Evolutionary conservation across 2,329 filamentous ascomycete genomes (phyloP).

Genomic region (Nectriaceae sp.): DNA sequence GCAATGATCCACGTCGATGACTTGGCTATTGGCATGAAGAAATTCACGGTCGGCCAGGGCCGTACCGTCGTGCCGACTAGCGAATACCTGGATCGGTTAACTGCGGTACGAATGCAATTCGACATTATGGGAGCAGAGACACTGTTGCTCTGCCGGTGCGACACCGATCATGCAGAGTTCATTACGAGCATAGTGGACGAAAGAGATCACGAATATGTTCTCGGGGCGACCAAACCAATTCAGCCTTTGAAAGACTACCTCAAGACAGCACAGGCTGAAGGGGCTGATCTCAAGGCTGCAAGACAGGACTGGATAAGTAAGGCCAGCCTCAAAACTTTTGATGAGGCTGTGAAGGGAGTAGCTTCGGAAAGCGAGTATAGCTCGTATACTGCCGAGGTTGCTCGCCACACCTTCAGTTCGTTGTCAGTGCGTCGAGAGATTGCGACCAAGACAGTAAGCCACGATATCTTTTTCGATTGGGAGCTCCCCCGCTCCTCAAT

Average conservation of each 20-base stretch:
- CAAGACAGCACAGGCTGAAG: slow-evolving; percentile 17
- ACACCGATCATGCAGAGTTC: slow-evolving; percentile 39
- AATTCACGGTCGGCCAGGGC: slow-evolving; percentile 43
- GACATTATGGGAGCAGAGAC: slow-evolving; percentile 44
- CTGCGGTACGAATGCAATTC: slow-evolving; percentile 39
- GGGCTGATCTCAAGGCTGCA: slow-evolving; percentile 27
- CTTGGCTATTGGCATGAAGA: slow-evolving; percentile 44
- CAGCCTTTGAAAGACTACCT: slow-evolving; percentile 2
- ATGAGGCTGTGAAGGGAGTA: slow-evolving; percentile 34
- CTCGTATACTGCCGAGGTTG: slow-evolving; percentile 18
- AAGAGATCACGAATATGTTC: slow-evolving; percentile 40
- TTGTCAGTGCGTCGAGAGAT: slow-evolving; percentile 15
- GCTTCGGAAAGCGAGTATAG: slow-evolving; percentile 29
- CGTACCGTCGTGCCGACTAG: slow-evolving; percentile 41
- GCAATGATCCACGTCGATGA: slow-evolving; percentile 47
- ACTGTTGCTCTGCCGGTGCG: slow-evolving; percentile 39
- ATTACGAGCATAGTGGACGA: slow-evolving; percentile 39
- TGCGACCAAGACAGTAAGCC: slow-evolving; percentile 23
- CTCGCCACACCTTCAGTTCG: slow-evolving; percentile 9
- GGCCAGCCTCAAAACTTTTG: slow-evolving; percentile 35
- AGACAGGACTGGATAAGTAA: slow-evolving; percentile 34
- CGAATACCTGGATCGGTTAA: slow-evolving; percentile 39
- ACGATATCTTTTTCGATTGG: slow-evolving; percentile 36
- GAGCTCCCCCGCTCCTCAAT: slow-evolving; percentile 35
- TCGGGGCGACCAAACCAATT: slow-evolving; percentile 37